These are phyloP conservation scores for Auriscalpium vulgare DNA, from an alignment of 768 basidiomycete species.

Conservation along the genomic window DNA sequence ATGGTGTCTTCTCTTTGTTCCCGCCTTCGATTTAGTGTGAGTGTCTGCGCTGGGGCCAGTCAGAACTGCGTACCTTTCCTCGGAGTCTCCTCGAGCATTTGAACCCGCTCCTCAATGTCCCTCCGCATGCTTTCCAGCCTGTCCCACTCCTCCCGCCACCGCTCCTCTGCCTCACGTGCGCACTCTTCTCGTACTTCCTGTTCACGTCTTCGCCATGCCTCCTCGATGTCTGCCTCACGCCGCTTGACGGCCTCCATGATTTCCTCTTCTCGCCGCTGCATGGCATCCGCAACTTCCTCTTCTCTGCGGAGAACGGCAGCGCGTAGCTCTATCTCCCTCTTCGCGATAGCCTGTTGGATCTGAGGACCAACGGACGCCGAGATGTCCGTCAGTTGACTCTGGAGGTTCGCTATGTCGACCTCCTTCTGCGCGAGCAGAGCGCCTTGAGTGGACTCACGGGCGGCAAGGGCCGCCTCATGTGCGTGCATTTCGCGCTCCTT, in stretches of 20 bases:
- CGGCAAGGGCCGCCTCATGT: conserved; percentile 46
- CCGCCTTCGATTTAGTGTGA: conserved; percentile 21
- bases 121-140: conserved; percentile 37
- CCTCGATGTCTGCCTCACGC: conserved; percentile 55
- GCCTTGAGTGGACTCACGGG: conserved; percentile 46
- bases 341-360: conserved; percentile 49
- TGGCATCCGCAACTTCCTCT: conserved; percentile 58
- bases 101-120: conserved; percentile 45
- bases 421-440: conserved; percentile 49
- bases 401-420: conserved; percentile 43
- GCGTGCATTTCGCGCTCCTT: conserved; percentile 59
- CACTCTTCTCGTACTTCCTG: conserved; percentile 44
- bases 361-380: conserved; percentile 19
- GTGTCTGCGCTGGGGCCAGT: not conserved
- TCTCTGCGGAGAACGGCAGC: conserved; percentile 58
- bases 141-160: conserved; percentile 38
- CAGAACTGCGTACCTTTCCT: conserved; percentile 18
- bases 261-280: conserved; percentile 61
- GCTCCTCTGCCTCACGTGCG: conserved; percentile 29
- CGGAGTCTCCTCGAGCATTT: conserved; percentile 33
- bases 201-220: conserved; percentile 51
- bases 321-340: conserved; percentile 64
- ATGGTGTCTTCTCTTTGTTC: conserved; percentile 46
- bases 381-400: conserved; percentile 19
- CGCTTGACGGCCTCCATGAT: conserved; percentile 59